Base-by-base conservation (phyloP, 2,329 filamentous ascomycete genomes). In the Metarhizium robertsii region DNA sequence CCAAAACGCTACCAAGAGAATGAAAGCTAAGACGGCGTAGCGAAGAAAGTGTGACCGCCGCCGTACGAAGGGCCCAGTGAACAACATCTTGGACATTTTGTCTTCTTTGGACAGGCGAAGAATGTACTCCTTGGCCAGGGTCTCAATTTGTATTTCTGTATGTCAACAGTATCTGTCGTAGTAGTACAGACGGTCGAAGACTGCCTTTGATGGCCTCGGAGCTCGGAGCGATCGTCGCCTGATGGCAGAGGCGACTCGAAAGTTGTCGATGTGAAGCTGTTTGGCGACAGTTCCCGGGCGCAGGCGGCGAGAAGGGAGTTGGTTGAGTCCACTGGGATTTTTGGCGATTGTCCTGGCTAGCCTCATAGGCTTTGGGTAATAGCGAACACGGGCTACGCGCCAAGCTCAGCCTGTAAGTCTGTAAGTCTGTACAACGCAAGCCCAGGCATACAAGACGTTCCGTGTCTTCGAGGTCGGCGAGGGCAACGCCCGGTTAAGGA, bases 31-130 rank as follows among this genome's bases (percentile, higher is more conserved):
- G 43, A 75, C 56, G 32, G 67, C 60, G 56, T 73, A 76, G 54
- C 73, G 74, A 30, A 75, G 56, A 54, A 76, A 66, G 61, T 75
- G 71, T 52, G 73, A 74, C 8, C 69, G 71, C 40, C 60, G 53
- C 29, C 55, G 55, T 38, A 52, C 47, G 20, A 60, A 57, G 2
- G 58, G 54, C 43, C 49, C 53, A n/a, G 53, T 34, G 13, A 51
- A 47, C 10, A 57, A 50, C 42, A 60, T 53, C 45, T 60, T 60
- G 34, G 48, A 50, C 57, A 60, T 61, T 34, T 25, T 47, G 18
- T 25, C 25, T 10, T n/a, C 18, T 46, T n/a, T 11, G 18, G n/a
- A 20, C 8, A n/a, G 43, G 43, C n/a, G 40, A 42, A 6, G n/a
- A 6, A 2, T 42, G 40, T 14, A 6, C 14, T 42, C 7, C 7